A percentile compares a stretch with the other conserved stretches of the same genome.
phyloP scores from a whole-genome alignment of 768 basidiomycete genomes.

The Pleurotus djamor region DNA sequence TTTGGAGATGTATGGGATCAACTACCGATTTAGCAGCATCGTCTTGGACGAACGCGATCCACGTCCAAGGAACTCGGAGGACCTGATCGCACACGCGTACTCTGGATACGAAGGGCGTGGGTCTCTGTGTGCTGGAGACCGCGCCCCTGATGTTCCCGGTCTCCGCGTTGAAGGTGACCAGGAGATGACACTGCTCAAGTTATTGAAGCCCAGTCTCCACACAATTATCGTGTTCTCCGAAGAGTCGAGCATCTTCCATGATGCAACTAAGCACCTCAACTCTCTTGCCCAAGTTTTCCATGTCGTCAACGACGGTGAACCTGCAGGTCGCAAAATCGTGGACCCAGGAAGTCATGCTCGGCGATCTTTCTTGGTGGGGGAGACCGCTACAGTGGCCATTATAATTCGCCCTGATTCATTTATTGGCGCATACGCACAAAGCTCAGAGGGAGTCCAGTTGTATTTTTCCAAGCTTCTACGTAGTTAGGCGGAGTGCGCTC shows the following conservation, averaged over 20 bases:
- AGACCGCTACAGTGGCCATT: neutral
- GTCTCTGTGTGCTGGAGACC: conserved; percentile 18
- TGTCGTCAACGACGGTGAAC: neutral
- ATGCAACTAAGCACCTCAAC: neutral
- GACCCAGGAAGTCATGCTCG: conserved; percentile 7
- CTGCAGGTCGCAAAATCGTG: neutral
- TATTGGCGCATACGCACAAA: conserved; percentile 12
- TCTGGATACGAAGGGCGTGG: conserved; percentile 11
- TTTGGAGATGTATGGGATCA: conserved; percentile 21
- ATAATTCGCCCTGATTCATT: conserved; percentile 17
- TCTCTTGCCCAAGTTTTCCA: neutral
- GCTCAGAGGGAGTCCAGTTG: neutral
- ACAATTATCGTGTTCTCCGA: conserved; percentile 9
- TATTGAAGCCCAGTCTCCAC: conserved; percentile 11
- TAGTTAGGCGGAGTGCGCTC: neutral
- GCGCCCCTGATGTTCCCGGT: conserved; percentile 21
- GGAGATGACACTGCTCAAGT: conserved; percentile 10
- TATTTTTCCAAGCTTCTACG: neutral
- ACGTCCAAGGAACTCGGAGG: conserved; percentile 9
- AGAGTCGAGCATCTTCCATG: neutral
- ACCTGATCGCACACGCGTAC: conserved; percentile 11
- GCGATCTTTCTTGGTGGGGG: conserved; percentile 2
- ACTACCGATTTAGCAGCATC: conserved; percentile 23
- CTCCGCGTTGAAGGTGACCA: neutral
- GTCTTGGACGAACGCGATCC: conserved; percentile 15